These are phyloP conservation scores for Trichoderma erinaceum DNA, from an alignment of 495 filamentous ascomycete species.

Conservation along the genomic window DNA sequence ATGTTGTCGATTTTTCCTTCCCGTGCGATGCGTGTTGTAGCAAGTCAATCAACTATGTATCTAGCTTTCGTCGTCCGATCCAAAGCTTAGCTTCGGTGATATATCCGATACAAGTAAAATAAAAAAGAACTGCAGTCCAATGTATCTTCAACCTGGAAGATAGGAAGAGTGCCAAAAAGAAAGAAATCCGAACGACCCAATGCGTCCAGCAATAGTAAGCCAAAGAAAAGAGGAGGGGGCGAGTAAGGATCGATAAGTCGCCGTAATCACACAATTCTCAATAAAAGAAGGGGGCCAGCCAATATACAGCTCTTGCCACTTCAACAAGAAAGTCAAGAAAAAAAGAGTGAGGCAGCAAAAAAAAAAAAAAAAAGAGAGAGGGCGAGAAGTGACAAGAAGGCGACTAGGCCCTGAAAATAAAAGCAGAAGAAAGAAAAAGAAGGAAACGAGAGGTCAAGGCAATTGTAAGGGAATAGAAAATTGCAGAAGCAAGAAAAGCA, in stretches of 20 bases:
- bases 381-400: background rate
- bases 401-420: background rate
- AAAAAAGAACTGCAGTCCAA: background rate
- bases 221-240: background rate
- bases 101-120: background rate
- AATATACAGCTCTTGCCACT: background rate
- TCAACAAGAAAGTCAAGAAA: background rate
- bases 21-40: background rate
- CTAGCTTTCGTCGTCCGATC: background rate
- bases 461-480: background rate
- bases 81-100: background rate
- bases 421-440: background rate
- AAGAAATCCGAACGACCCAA: background rate
- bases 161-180: background rate
- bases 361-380: background rate
- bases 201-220: background rate
- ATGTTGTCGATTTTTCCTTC: background rate
- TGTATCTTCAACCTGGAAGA: slow-evolving; percentile 11
- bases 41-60: background rate
- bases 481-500: background rate
- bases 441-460: background rate
- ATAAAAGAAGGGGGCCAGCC: background rate
- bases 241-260: background rate
- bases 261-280: background rate
- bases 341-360: background rate